phyloP scores from a whole-genome alignment of 2,329 filamentous ascomycete species.

The Pestalotiopsis sp. region DNA sequence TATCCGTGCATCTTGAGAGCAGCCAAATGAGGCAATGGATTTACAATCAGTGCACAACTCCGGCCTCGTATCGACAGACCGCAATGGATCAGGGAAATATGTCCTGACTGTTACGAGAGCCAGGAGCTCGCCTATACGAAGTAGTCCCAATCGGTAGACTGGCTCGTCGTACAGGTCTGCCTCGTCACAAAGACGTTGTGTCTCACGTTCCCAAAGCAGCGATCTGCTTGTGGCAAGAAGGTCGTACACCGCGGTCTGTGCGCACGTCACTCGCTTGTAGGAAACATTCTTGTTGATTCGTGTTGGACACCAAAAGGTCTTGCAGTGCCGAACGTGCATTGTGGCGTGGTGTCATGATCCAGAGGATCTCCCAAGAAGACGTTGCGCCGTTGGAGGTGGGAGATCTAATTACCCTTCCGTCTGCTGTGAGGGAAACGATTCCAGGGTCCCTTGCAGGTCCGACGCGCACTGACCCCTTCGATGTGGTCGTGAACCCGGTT shows the following conservation, averaged over 20 bases:
- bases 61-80: background rate
- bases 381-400: background rate
- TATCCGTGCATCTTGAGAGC: too few species aligned
- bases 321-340: background rate
- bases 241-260: background rate
- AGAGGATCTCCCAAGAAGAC: background rate
- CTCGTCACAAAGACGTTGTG: background rate
- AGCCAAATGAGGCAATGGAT: background rate
- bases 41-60: background rate
- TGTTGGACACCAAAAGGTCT: background rate
- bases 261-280: background rate
- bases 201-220: background rate
- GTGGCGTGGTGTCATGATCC: background rate
- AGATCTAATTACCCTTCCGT: background rate
- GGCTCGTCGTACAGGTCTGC: background rate
- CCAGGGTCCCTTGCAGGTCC: background rate
- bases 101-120: too few species aligned
- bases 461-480: background rate
- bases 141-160: too few species aligned
- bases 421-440: background rate
- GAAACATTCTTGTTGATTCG: background rate
- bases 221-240: background rate
- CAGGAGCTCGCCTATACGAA: too few species aligned
- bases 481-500: background rate
- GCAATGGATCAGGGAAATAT: too few species aligned